Evolutionary conservation across 2,329 filamentous ascomycete species (phyloP), one percentile per base, ranked within the genome.

Genomic region (Arthrobotrys sinensis): DNA sequence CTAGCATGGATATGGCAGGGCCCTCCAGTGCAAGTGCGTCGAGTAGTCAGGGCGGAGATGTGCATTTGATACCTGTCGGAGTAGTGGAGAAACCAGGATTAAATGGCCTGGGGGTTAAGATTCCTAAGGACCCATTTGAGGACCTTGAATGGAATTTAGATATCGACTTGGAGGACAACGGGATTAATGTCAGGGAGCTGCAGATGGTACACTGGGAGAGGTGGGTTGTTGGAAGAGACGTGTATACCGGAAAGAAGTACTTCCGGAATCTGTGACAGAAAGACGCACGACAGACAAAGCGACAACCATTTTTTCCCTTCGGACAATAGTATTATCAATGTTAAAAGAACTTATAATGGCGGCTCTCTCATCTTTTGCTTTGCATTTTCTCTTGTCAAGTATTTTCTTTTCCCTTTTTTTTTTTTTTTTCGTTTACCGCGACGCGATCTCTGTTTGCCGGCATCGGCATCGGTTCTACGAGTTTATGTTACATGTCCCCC

Each of bases 201-300:
- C 81, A 82, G 65, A 80, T 80, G 63, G 80, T 79, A 43, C 80
- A 81, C 55, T 82, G 81, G 81, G 81, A 82, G 68, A 76, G 81
- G 50, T 82, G 81, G 81, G 81, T 82, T 24, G 76, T 81, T 63
- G 81, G 81, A 36, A 76, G 78, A 67, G 80, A 81, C 46, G 80
- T 80, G 64, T 81, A 81, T 67, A 81, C 80, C 36, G 80, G 79
- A 40, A 80, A 81, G 77, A 72, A 69, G 76, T 81, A 81, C 62
- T 80, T 76, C 66, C 79, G 80, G 57, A 53, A 73, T 71, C 79
- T 81, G 69, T 81, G 76, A 80, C 60, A 10, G 45, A 19, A 71
- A 57, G 32, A 7, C 36, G 24, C 24, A 76, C 55, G 65, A 76
- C 65, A 65, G 55, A 24, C 62, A 36, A 64, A 67, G 28, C n/a